These are phyloP conservation scores for Camelina neglecta DNA, from an alignment of 345 rosid species.

Conservation along the genomic window DNA sequence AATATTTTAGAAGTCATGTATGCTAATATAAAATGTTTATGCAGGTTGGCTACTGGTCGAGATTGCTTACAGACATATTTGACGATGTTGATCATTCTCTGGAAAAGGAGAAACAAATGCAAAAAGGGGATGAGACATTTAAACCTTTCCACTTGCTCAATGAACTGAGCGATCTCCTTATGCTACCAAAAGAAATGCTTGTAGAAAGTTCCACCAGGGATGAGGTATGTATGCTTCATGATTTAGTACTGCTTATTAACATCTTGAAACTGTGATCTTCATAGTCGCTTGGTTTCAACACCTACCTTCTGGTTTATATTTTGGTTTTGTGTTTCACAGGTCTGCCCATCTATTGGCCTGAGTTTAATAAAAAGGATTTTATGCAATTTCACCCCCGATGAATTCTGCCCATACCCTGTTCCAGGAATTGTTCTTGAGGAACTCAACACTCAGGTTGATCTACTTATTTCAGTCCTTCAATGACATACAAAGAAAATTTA, in stretches of 20 bases:
- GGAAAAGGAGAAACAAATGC: constrained; percentile 47
- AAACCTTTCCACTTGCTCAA: constrained; percentile 72
- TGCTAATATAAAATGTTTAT: constrained; percentile 27
- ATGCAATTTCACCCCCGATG: constrained; percentile 96
- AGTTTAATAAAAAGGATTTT: constrained; percentile 76
- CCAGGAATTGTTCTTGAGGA: constrained; percentile 91
- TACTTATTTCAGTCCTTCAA: constrained; percentile 7
- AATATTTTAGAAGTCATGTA: not conserved
- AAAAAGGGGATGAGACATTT: constrained; percentile 46
- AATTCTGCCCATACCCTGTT: constrained; percentile 88
- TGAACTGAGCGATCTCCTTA: constrained; percentile 87
- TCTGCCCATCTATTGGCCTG: constrained; percentile 82
- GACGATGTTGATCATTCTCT: constrained; percentile 57
- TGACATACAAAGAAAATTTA: not conserved
- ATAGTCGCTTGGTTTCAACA: constrained; percentile 15
- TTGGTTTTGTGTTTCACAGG: constrained; percentile 49
- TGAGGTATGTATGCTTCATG: constrained; percentile 57
- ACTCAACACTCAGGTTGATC: constrained; percentile 80
- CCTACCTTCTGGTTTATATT: constrained; percentile 15
- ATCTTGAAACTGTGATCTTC: not conserved
- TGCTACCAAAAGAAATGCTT: constrained; percentile 98
- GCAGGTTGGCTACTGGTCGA: constrained; percentile 93
- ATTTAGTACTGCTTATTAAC: constrained; percentile 12
- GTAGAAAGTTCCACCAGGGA: constrained; percentile 66
- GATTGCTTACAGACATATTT: constrained; percentile 75